Percentiles rank a stretch among this genome's conserved stretches.
Conservation (phyloP, 441 rosid genomes). For the Brassica hybrid region DNA sequence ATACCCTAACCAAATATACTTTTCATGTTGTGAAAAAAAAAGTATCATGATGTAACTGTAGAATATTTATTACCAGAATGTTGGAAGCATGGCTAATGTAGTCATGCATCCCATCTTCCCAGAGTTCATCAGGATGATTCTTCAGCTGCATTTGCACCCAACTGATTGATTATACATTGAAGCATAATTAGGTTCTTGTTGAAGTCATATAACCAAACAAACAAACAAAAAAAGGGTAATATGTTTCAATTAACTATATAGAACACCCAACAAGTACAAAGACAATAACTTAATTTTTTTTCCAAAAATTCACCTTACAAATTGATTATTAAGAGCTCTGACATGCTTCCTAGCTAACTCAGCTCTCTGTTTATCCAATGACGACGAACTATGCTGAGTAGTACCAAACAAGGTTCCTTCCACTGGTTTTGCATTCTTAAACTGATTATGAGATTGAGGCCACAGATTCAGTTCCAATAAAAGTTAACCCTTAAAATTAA, state of each 20-base stretch:
- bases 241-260: not conserved
- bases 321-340: constrained; percentile 93
- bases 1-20: not conserved
- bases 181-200: not conserved
- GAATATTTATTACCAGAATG: constrained; percentile 58
- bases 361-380: constrained; percentile 66
- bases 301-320: constrained; percentile 70
- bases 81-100: constrained; percentile 79
- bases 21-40: not conserved
- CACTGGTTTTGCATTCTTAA: constrained; percentile 64
- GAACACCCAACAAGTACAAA: not conserved
- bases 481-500: no score
- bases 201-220: not conserved
- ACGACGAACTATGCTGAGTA: constrained; percentile 50
- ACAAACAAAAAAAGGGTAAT: not conserved
- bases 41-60: constrained; percentile 8
- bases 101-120: constrained; percentile 91
- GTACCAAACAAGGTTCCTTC: constrained; percentile 61
- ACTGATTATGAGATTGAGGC: constrained; percentile 38
- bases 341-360: constrained; percentile 86
- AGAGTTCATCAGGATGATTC: constrained; percentile 95
- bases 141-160: constrained; percentile 94
- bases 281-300: not conserved
- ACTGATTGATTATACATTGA: constrained; percentile 46
- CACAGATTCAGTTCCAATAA: not conserved